phyloP scores from a whole-genome alignment of 768 basidiomycete genomes.

The Boletus tomentosulus region DNA sequence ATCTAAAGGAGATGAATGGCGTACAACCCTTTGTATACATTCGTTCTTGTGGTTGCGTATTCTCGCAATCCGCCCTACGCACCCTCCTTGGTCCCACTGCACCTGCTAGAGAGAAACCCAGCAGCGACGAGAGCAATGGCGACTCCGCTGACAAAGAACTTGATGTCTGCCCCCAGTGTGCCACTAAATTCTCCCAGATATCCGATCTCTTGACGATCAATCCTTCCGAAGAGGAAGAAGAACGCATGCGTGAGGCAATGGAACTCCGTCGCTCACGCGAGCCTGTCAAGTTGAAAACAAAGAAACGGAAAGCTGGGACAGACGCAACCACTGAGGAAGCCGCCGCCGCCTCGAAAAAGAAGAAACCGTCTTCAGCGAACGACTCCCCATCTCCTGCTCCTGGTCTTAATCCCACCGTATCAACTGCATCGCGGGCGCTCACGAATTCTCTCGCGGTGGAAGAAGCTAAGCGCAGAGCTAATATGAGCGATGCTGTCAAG shows the following conservation, averaged over 20 bases:
- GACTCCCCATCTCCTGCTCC: conserved; percentile 27
- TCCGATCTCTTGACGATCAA: conserved; percentile 64
- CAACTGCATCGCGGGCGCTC: conserved; percentile 62
- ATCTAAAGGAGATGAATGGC: conserved; percentile 94
- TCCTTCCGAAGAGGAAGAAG: conserved; percentile 63
- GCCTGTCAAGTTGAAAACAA: conserved; percentile 46
- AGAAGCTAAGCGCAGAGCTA: conserved; percentile 77
- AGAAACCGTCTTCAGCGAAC: conserved; percentile 22
- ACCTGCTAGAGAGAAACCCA: conserved; percentile 19
- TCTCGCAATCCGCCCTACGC: conserved; percentile 79
- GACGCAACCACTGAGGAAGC: conserved; percentile 28
- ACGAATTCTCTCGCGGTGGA: conserved; percentile 70
- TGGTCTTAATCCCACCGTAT: conserved; percentile 44
- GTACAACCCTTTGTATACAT: conserved; percentile 84
- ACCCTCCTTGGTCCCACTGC: conserved; percentile 39
- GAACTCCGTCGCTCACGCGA: conserved; percentile 53
- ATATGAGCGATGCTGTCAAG: conserved; percentile 84
- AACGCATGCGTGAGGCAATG: conserved; percentile 53
- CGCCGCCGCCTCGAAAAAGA: conserved; percentile 40
- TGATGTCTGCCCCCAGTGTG: conserved; percentile 75
- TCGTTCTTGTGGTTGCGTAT: conserved; percentile 83
- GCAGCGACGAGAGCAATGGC: conserved; percentile 27
- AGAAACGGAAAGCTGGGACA: conserved; percentile 59
- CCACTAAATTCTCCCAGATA: conserved; percentile 55
- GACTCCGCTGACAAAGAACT: conserved; percentile 29